Evolutionary conservation across 2,329 filamentous ascomycete species (phyloP).

Genomic region (Raffaelea albimanens): DNA sequence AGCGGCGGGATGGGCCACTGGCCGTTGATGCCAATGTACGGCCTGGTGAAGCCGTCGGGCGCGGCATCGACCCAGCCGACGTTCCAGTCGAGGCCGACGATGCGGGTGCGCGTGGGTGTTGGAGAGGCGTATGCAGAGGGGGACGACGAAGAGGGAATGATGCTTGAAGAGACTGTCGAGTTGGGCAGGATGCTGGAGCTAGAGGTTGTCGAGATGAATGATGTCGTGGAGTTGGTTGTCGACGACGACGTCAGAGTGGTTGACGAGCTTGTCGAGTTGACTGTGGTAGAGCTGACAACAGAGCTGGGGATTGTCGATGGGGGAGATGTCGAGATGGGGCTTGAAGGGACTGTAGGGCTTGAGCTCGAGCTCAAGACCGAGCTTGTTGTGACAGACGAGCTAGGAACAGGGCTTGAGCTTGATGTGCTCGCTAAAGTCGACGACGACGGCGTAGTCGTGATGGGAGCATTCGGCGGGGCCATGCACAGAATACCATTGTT

Average conservation of each 20-base stretch:
- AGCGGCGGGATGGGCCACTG: slow-evolving; percentile 64
- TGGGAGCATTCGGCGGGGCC: not conserved
- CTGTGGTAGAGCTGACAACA: not conserved
- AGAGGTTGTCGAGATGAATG: not conserved
- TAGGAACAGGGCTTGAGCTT: not conserved
- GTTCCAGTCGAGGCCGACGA: slow-evolving; percentile 28
- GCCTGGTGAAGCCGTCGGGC: slow-evolving; percentile 57
- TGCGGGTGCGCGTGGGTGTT: not conserved
- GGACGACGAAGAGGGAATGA: not conserved
- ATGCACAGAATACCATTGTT: slow-evolving; percentile 3
- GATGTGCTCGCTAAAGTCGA: not conserved
- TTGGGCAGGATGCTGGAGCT: not conserved
- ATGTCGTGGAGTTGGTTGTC: not conserved
- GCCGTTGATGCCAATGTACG: slow-evolving; percentile 65
- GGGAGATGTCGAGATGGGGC: not conserved
- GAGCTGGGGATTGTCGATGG: not conserved
- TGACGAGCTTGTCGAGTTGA: not conserved
- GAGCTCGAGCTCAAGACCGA: slow-evolving; percentile 2
- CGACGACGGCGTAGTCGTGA: not conserved
- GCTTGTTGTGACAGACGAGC: not conserved
- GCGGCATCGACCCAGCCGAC: slow-evolving; percentile 43
- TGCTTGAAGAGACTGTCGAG: not conserved
- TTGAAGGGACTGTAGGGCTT: not conserved
- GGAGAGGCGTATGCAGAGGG: not conserved
- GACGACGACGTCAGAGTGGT: not conserved